Base-by-base conservation (phyloP, 306 rosid species). In the Dalbergia oliveri region DNA sequence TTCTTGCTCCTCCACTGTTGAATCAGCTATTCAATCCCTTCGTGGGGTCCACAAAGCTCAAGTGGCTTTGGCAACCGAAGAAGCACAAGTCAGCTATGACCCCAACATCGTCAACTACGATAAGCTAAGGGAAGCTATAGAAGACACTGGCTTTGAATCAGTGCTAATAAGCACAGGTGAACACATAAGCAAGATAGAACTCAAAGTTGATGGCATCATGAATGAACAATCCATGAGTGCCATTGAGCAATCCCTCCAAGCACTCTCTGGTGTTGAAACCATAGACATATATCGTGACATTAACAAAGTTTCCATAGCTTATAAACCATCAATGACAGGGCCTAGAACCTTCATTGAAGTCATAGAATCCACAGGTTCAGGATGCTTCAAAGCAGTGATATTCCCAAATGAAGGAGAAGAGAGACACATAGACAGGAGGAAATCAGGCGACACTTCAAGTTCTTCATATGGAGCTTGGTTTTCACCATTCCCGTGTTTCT, bases 331-430 rank as follows among this genome's bases (percentile, higher is more conserved):
- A 57, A 35, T 85, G 33, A 85, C 86, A 37, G 97, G 98, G 26
- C 98, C 97, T 2, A 91, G 98, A 86, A 90, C 90, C 66, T 88
- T 94, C 61, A 87, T 94, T 0, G 82, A 94, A 69, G 83, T 63
- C 47, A 86, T 91, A 9, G 97, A 94, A 66, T 91, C 94, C 11
- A 73, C 85, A 4, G 91, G 92, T 16, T 87, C 95, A 0, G 88
- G 88, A 4, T 83, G 90, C 75, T 91, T 91, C 81, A 90, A 77
- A 79, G 93, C 91, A 2, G 70, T 44, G n/a, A 79, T 94, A 59
- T 91, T 81, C 68, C 88, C 97, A 21, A 82, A 86, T 19, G 86
- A 83, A 60, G 87, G 82, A 64, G 88, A 45, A 87, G 71, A 68
- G 91, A 86, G 73, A 78, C 79, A 61, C 86, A 62, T 26, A 86